Evolutionary conservation across 2,329 filamentous ascomycete species (phyloP).

Genomic region (Alternaria novae-zelandiae): DNA sequence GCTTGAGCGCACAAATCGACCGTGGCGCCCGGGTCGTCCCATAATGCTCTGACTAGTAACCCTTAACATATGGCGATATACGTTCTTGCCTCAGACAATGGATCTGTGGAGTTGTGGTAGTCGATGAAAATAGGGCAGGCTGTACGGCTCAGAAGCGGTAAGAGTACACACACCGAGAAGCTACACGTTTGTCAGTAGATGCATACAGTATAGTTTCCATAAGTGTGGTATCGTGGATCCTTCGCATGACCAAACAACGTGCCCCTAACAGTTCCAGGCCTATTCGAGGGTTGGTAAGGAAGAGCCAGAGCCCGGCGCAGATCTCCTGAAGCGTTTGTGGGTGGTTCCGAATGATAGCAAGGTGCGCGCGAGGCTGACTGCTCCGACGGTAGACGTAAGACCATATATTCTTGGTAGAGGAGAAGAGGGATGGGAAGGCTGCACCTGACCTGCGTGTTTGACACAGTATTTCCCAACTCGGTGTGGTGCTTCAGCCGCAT

Average conservation of each 20-base stretch:
- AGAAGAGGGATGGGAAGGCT: neutral
- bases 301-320: neutral
- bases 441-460: conserved; percentile 7
- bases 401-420: neutral
- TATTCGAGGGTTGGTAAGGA: neutral
- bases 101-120: neutral
- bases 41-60: neutral
- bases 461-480: neutral
- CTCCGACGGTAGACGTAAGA: neutral
- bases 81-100: neutral
- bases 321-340: neutral
- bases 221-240: neutral
- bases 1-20: conserved; percentile 2
- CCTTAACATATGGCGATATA: neutral
- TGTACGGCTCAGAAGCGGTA: neutral
- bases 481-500: neutral
- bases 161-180: neutral
- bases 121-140: neutral
- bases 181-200: neutral
- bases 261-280: neutral
- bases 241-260: conserved; percentile 8
- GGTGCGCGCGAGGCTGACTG: neutral
- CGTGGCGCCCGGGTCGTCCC: neutral
- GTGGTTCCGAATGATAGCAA: neutral
- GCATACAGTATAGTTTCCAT: neutral